Evolutionary conservation across 163 green algal genomes (phyloP).

Genomic region (Chlorella variabilis): DNA sequence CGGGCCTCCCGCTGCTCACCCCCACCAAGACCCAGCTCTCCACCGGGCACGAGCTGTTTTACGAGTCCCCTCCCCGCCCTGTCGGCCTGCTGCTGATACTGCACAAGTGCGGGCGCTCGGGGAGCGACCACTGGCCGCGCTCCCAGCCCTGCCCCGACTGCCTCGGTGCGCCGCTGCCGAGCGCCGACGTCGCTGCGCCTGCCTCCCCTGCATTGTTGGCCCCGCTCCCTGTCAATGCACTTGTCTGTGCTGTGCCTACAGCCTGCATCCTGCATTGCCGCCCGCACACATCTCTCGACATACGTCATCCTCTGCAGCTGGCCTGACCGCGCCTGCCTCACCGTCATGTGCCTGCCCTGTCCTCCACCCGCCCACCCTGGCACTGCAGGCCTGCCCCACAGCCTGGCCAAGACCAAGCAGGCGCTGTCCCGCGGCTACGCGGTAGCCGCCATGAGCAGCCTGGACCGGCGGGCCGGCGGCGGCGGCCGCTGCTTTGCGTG

Average conservation of each 20-base stretch:
- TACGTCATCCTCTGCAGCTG: no score
- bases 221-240: no score
- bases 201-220: no score
- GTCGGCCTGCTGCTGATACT: slow-evolving; percentile 4
- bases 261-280: no score
- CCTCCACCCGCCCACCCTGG: background rate
- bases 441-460: slow-evolving; percentile 19
- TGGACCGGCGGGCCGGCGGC: background rate
- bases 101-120: slow-evolving; percentile 28
- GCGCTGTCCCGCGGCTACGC: slow-evolving; percentile 11
- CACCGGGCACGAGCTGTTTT: background rate
- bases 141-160: background rate
- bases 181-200: no score
- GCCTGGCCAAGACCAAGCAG: slow-evolving; percentile 22
- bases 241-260: no score
- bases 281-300: no score
- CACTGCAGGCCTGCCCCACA: slow-evolving; percentile 11
- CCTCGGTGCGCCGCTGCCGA: background rate
- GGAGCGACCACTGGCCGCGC: slow-evolving; percentile 24
- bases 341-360: background rate
- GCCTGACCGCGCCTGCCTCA: no score
- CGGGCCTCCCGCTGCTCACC: background rate
- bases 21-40: background rate
- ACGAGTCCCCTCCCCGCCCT: slow-evolving; percentile 1
- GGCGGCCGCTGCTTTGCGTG: slow-evolving; percentile 21